phyloP scores from a whole-genome alignment of 331 rosid genomes.

The Quercus tomentella region DNA sequence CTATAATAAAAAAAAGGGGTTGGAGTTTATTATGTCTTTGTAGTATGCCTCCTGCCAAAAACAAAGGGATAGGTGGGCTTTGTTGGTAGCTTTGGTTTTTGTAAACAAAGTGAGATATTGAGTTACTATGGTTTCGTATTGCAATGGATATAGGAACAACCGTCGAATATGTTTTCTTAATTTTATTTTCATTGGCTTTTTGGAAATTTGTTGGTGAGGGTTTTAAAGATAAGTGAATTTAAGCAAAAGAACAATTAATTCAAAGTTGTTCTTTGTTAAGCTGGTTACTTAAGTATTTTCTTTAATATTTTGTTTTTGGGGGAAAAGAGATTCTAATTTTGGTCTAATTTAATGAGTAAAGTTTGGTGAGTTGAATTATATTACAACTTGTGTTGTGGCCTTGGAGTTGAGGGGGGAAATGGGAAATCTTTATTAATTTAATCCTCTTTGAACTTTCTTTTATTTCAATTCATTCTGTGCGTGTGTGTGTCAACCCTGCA shows the following conservation, averaged over 20 bases:
- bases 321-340: not conserved
- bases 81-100: not conserved
- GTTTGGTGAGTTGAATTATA: not conserved
- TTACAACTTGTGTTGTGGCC: constrained; percentile 14
- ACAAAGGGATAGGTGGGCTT: not conserved
- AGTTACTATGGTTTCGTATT: not conserved
- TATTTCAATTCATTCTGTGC: not conserved
- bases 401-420: constrained; percentile 1
- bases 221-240: not conserved
- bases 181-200: not conserved
- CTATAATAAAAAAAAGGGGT: not conserved
- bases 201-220: not conserved
- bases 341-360: not conserved
- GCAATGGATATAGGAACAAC: not conserved
- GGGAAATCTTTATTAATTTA: not conserved
- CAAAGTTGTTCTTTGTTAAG: not conserved
- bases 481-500: not conserved
- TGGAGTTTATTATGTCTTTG: not conserved
- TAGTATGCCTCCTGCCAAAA: not conserved
- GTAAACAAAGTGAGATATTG: not conserved
- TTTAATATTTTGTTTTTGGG: not conserved
- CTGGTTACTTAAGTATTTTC: not conserved
- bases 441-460: constrained; percentile 3
- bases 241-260: not conserved
- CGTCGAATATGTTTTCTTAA: not conserved